Evolutionary conservation across 129 eudicot genomes (phyloP), one percentile per base, ranked within the genome.

Genomic region (Escallonia rubra): DNA sequence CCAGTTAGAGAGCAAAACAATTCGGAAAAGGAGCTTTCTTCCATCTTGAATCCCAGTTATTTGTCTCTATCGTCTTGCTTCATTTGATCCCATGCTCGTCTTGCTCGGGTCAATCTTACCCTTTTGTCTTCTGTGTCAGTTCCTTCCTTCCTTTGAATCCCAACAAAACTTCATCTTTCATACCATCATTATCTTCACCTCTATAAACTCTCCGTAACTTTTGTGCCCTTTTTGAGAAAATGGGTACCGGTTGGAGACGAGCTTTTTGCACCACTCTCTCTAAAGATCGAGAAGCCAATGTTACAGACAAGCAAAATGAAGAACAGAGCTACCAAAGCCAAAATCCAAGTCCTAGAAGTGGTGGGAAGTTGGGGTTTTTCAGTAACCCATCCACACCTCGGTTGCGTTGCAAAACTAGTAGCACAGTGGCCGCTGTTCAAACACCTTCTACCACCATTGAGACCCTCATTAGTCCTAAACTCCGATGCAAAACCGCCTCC

Each of bases 241-340:
- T 91, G 98, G 98, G 97, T 2, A 83, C 85, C 13, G 96, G 98
- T 16, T 91, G 98, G 98, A 80, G 98, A 72, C 78, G 88, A 83
- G 98, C 95, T 43, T 91, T 91, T 64, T 88, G 98, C 89, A 85
- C 84, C 3, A 81, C 95, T 6, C 65, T 78, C 65, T 85, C 90
- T 34, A 77, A 76, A 77, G 95, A 83, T 34, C 69, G 76, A 55
- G 83, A 77, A 56, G 41, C 78, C 8, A 43, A 52, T 2, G 65
- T 42, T 52, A 53, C 68, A 49, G 50, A 43, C 3, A 41, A 64
- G 6, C 57, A 23, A 23, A 23, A 23, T 23, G 34, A 23, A 23
- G 34, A 23, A 23, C 34, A 23, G 34, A 1, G 34, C 34, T 23
- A 50, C 5, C 43, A 57, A n/a, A 13, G 3, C 4, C 78, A 61